Base-by-base conservation (phyloP, 2,329 filamentous ascomycete genomes). In the Verticillium alfalfae region DNA sequence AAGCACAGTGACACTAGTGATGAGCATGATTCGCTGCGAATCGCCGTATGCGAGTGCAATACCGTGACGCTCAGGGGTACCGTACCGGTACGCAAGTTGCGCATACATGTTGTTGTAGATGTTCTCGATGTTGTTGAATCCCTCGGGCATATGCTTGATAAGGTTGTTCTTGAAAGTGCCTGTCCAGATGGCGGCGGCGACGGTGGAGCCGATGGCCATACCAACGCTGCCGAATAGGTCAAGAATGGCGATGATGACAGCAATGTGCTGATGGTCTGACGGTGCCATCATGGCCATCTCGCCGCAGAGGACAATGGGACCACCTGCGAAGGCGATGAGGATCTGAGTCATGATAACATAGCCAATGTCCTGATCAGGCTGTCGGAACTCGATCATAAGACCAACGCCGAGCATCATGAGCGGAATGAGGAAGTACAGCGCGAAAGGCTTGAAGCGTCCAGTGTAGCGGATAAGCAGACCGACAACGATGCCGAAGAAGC, bases 121-220 rank as follows among this genome's bases (percentile, higher is more conserved):
- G 31, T 49, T 61, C 12, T 82, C 71, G 2, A 73, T 67, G 12
- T 79, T 79, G 18, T 79, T 79, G 18, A 58, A 18, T 15, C 1
- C n/a, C 2, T 56, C 18, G 3, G 62, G 62, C 22, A 56, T n/a
- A 52, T 61, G 37, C 26, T 39, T 34, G 13, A 52, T 36, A 16
- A 63, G 45, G 38, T 60, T 60, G 34, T 54, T 18, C 5, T 80
- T 81, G 67, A 90, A 84, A 1, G 82, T 80, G 63, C 81, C 79
- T 0, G 82, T 85, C 87, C 87, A 91, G 64, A 91, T 84, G 10
- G 87, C 86, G 0, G 81, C 81, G 1, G 87, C 82, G 57, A 90
- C 80, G 8, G 86, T 82, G 2, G 78, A 79, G 1, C 86, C 87
- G 6, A 88, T 75, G 1, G 85, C 84, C 22, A 80, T 81, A 49